These are phyloP conservation scores for Macrolepiota fuliginosa DNA, from an alignment of 768 basidiomycete genomes.

Conservation along the genomic window DNA sequence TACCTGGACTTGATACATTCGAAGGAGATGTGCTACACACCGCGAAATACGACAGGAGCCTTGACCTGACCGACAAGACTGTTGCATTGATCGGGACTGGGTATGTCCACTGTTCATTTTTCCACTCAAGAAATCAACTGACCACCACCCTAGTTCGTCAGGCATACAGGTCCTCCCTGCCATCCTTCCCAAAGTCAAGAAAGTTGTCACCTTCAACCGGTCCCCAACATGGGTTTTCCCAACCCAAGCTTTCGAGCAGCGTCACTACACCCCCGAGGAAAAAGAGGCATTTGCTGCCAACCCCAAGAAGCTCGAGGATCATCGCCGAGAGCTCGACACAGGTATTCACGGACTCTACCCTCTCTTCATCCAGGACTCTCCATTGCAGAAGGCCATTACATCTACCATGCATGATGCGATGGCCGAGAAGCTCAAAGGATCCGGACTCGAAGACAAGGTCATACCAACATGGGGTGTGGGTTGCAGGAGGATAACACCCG, in stretches of 20 bases:
- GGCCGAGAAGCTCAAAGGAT: constrained; percentile 34
- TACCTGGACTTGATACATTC: constrained; percentile 25
- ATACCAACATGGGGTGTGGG: constrained; percentile 28
- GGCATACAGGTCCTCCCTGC: constrained; percentile 28
- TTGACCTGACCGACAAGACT: constrained; percentile 27
- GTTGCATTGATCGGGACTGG: constrained; percentile 33
- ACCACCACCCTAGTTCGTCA: constrained; percentile 20
- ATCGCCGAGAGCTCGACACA: constrained; percentile 36
- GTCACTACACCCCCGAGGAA: constrained; percentile 35
- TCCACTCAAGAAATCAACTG: not conserved
- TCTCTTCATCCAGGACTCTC: constrained; percentile 25
- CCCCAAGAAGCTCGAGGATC: constrained; percentile 32
- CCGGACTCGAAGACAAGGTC: constrained; percentile 38
- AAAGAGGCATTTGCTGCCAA: constrained; percentile 31
- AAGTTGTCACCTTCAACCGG: constrained; percentile 28
- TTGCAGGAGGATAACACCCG: constrained; percentile 30
- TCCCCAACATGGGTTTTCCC: constrained; percentile 26
- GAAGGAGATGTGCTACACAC: constrained; percentile 28
- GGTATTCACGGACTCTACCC: constrained; percentile 30
- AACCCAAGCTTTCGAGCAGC: constrained; percentile 18
- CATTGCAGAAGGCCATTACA: constrained; percentile 25
- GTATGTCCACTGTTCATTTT: constrained; percentile 6
- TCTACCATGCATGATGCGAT: constrained; percentile 29
- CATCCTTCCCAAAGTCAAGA: constrained; percentile 29
- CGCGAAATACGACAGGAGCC: constrained; percentile 20